These are phyloP conservation scores for Fusarium sp. DNA, from an alignment of 2,329 filamentous ascomycete species.

Conservation along the genomic window DNA sequence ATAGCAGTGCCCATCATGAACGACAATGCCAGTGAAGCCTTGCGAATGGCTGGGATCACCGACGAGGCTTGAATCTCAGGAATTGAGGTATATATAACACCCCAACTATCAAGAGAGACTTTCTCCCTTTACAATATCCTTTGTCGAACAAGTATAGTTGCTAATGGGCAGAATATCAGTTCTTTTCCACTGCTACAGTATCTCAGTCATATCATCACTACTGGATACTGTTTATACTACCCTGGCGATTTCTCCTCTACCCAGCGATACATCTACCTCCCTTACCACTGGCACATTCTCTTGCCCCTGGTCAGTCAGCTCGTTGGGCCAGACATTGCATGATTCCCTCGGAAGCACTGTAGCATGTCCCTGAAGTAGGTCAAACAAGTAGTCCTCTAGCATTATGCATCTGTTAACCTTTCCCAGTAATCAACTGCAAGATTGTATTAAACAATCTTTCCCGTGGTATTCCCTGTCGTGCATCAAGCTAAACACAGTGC, in stretches of 20 bases:
- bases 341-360: not conserved
- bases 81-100: not conserved
- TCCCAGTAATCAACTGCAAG: not conserved
- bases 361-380: conserved; percentile 6
- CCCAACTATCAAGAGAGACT: not conserved
- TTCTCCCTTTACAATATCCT: not conserved
- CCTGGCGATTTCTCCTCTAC: not conserved
- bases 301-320: not conserved
- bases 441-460: not conserved
- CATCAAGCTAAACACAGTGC: conserved; percentile 2
- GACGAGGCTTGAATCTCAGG: not conserved
- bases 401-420: not conserved
- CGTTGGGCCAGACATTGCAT: not conserved
- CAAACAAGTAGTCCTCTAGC: no score
- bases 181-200: not conserved
- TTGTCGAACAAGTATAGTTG: not conserved
- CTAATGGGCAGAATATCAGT: not conserved
- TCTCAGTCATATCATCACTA: not conserved
- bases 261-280: not conserved
- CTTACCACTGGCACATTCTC: not conserved
- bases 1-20: not conserved
- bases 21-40: not conserved
- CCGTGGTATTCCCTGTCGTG: not conserved
- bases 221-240: not conserved
- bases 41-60: not conserved